Evolutionary conservation across 352 stramenopile genomes (phyloP).

Genomic region (Phytophthora citrophthora): DNA sequence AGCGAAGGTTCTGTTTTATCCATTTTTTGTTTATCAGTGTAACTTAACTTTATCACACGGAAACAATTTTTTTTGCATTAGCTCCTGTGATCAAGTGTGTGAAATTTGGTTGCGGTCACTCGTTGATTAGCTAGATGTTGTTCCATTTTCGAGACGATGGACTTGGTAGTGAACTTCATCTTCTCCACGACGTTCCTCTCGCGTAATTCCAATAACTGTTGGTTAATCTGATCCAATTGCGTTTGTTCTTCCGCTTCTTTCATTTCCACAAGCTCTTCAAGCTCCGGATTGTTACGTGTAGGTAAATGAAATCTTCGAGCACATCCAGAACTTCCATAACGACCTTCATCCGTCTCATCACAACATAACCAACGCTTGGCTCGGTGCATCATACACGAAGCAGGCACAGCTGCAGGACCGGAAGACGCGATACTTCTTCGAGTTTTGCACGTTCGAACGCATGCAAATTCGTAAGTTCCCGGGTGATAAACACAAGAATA

Average conservation of each 20-base stretch:
- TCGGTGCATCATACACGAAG: conserved; percentile 75
- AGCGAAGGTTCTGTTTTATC: no score
- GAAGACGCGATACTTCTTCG: conserved; percentile 22
- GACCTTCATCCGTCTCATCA: conserved; percentile 73
- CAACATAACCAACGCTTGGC: conserved; percentile 77
- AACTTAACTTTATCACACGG: no score
- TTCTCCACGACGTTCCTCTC: conserved; percentile 65
- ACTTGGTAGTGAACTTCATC: conserved; percentile 52
- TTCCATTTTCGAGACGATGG: conserved; percentile 61
- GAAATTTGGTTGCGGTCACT: conserved; percentile 54
- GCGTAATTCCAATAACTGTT: conserved; percentile 63
- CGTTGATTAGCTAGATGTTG: conserved; percentile 52
- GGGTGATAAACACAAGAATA: conserved; percentile 74
- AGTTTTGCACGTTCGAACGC: conserved; percentile 57
- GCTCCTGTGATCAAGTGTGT: conserved; percentile 48
- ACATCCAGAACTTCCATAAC: conserved; percentile 71
- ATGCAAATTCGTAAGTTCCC: conserved; percentile 68
- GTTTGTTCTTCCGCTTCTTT: conserved; percentile 54
- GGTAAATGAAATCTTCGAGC: conserved; percentile 66
- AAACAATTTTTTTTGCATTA: conserved; percentile 6
- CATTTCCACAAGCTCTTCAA: conserved; percentile 45
- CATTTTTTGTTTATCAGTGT: no score
- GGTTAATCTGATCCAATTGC: conserved; percentile 58
- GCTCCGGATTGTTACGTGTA: conserved; percentile 44
- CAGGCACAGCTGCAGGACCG: conserved; percentile 24